A percentile compares a stretch with the other conserved stretches of the same genome.
Evolutionary conservation across 2,329 filamentous ascomycete species (phyloP).

Genomic region (Clonostachys byssicola): DNA sequence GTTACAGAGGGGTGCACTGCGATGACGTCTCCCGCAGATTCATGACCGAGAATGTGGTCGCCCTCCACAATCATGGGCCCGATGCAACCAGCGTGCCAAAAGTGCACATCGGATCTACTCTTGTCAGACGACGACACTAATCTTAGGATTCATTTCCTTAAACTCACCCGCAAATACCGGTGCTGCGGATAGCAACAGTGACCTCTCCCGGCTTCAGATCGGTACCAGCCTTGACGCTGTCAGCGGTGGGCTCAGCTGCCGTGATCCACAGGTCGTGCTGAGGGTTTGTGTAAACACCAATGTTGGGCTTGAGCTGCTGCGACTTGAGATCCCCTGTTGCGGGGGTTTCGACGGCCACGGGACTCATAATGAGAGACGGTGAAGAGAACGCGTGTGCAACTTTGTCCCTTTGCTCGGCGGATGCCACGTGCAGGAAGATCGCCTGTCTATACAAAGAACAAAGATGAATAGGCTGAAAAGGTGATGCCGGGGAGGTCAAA

Average conservation of each 20-base stretch:
- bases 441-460: not conserved
- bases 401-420: too few species aligned
- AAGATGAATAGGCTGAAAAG: not conserved
- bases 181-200: constrained; percentile 84
- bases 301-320: constrained; percentile 66
- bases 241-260: constrained; percentile 70
- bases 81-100: constrained; percentile 94
- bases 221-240: constrained; percentile 66
- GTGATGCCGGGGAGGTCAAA: not conserved
- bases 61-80: constrained; percentile 90
- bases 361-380: constrained; percentile 22
- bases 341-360: constrained; percentile 22
- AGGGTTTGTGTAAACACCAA: constrained; percentile 94
- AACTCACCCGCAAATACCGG: constrained; percentile 86
- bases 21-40: constrained; percentile 81
- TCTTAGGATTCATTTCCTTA: not conserved
- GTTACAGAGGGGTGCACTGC: constrained; percentile 79
- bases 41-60: constrained; percentile 91
- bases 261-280: constrained; percentile 87
- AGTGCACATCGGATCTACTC: constrained; percentile 83
- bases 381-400: not conserved
- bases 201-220: constrained; percentile 78
- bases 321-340: constrained; percentile 14
- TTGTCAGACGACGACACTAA: not conserved
- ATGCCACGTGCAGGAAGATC: too few species aligned